Evolutionary conservation across 495 filamentous ascomycete genomes (phyloP), one percentile per base, ranked within the genome.

Genomic region (Tuber calosporum): DNA sequence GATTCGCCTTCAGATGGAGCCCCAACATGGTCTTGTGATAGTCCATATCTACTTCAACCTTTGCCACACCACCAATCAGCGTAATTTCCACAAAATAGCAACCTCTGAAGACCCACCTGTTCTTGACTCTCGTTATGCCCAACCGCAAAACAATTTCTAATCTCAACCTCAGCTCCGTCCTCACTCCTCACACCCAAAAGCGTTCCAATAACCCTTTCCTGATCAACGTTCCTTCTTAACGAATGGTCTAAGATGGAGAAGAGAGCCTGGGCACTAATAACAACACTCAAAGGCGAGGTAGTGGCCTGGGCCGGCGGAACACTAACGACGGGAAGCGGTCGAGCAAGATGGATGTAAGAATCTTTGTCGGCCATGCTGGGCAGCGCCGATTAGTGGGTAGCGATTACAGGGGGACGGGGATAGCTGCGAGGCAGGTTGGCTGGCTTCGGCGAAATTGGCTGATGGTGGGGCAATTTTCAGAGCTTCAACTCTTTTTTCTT

Each of bases 11-110:
- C 77, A 97, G 88, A 82, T 97, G 94, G 76, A 99, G 86, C 26
- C 89, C 89, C 26, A 97, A 88, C 95, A 99, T 98, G 83, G 94
- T 92, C 88, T 98, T 98, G 84, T 99, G 95, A 83, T 98, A 99
- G 84, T 98, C 95, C 88, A 99, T 97, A 83, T 99, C 95, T 74
- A 99, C 96, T 82, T 99, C 95, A 79, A 99, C 95, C 80, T 80
- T 26, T 30, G 42, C n/a, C 38, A 62, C 53, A 62, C 6, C 19
- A 62, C 34, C 26, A 62, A 62, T 13, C 3, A 62, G 26, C 7
- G 26, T 19, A 62, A 62, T 34, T 62, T 62, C 26, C 26, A 30
- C 15, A 62, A 17, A 30, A 36, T 71, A 37, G 26, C 69, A 17
- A 53, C 36, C 15, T 69, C 5, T 20, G 20, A 45, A 7, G 43